These are phyloP conservation scores for Aureobasidium sp. DNA, from an alignment of 2,329 filamentous ascomycete genomes.

Conservation along the genomic window DNA sequence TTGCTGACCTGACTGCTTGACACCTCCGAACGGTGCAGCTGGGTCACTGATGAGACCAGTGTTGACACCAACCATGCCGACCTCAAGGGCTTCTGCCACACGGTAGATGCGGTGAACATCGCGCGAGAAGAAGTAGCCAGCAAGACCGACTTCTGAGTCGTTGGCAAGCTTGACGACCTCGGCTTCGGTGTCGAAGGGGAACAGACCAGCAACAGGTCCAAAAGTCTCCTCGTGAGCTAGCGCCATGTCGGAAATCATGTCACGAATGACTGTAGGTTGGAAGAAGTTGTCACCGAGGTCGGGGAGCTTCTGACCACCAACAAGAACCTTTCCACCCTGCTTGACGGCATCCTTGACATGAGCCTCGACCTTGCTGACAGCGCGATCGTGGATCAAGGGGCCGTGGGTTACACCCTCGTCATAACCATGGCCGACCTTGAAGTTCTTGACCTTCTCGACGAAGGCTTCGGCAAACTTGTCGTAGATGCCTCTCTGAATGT, in stretches of 20 bases:
- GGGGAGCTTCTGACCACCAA: slow-evolving; percentile 67
- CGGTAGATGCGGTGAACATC: slow-evolving; percentile 54
- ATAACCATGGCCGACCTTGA: slow-evolving; percentile 72
- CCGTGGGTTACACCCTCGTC: slow-evolving; percentile 66
- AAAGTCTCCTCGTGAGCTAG: slow-evolving; percentile 89
- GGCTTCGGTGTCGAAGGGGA: slow-evolving; percentile 80
- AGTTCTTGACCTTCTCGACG: slow-evolving; percentile 62
- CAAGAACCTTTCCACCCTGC: slow-evolving; percentile 68
- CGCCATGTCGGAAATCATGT: slow-evolving; percentile 79
- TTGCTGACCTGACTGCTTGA: slow-evolving; percentile 28
- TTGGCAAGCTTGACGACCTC: slow-evolving; percentile 86
- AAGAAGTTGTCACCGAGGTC: slow-evolving; percentile 81
- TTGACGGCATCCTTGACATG: slow-evolving; percentile 73
- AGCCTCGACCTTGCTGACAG: slow-evolving; percentile 67
- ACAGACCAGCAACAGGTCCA: slow-evolving; percentile 84
- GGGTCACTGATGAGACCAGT: slow-evolving; percentile 44
- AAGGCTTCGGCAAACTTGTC: slow-evolving; percentile 65
- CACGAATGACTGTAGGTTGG: slow-evolving; percentile 79
- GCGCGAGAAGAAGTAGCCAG: slow-evolving; percentile 83
- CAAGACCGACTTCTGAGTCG: slow-evolving; percentile 73
- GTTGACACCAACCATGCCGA: slow-evolving; percentile 73
- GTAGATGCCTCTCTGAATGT: slow-evolving; percentile 71
- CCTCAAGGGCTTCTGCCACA: slow-evolving; percentile 62
- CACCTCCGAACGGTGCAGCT: slow-evolving; percentile 36
- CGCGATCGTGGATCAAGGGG: slow-evolving; percentile 77